These are phyloP conservation scores for Glycine latifolia DNA, from an alignment of 306 rosid genomes.

Conservation along the genomic window DNA sequence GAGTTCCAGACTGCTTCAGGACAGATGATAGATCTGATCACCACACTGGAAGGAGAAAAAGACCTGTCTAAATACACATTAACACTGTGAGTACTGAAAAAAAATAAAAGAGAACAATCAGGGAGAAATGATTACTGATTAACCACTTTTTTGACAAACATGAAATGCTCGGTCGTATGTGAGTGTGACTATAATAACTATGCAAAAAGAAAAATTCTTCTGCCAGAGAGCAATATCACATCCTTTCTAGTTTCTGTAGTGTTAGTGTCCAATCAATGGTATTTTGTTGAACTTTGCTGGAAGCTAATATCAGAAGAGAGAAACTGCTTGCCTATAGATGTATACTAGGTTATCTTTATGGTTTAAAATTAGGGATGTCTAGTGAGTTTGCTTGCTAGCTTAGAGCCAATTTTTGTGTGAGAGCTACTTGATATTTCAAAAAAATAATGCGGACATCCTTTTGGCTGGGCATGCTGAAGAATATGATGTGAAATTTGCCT, in stretches of 20 bases:
- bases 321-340: conserved; percentile 13
- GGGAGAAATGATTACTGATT: conserved; percentile 26
- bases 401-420: background rate
- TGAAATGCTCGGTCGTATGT: conserved; percentile 23
- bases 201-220: conserved; percentile 1
- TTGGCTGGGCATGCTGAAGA: background rate
- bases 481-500: conserved; percentile 29
- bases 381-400: conserved; percentile 4
- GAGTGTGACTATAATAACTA: conserved; percentile 4
- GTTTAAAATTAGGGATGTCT: conserved; percentile 32
- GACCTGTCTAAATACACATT: conserved; percentile 85
- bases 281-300: background rate
- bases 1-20: conserved; percentile 97
- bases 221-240: conserved; percentile 16
- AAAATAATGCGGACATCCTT: conserved; percentile 24
- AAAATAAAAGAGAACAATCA: background rate
- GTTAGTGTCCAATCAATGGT: background rate
- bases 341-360: background rate
- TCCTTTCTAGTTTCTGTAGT: conserved; percentile 5
- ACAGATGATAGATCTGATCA: conserved; percentile 96
- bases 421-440: conserved; percentile 3
- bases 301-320: conserved; percentile 3
- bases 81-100: conserved; percentile 69
- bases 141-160: conserved; percentile 12
- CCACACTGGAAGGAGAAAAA: conserved; percentile 91